phyloP scores from a whole-genome alignment of 306 rosid genomes.

The Prinsepia uniflora region DNA sequence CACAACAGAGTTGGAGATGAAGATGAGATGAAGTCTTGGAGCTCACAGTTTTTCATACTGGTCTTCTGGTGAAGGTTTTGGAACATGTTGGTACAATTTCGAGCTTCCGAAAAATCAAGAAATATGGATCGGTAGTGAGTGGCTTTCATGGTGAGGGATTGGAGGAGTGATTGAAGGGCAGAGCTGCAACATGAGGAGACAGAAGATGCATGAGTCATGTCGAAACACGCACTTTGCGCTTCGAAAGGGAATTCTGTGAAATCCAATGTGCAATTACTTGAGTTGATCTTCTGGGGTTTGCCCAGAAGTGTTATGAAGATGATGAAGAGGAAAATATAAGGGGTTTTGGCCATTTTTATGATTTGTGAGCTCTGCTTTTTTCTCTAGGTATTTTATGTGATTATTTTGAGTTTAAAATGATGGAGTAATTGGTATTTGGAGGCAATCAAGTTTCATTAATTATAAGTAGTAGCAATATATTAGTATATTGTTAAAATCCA shows the following conservation, averaged over 20 bases:
- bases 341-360: neutral
- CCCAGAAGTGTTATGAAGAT: neutral
- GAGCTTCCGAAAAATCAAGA: neutral
- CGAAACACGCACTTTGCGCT: neutral
- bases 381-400: neutral
- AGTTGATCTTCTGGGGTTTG: neutral
- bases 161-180: neutral
- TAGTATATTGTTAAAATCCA: too few relatives aligned
- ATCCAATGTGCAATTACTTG: slow-evolving; percentile 9
- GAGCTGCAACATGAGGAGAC: neutral
- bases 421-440: neutral
- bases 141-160: neutral
- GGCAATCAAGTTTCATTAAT: too few relatives aligned
- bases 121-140: neutral
- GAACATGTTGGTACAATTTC: neutral
- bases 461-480: too few relatives aligned
- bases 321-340: neutral
- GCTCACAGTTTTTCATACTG: neutral
- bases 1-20: neutral
- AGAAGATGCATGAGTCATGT: neutral
- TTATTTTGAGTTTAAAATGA: too few relatives aligned
- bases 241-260: neutral
- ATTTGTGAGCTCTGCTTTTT: neutral
- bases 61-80: neutral
- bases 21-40: neutral